Conservation (phyloP, 352 stramenopile genomes). For the Phytophthora boehmeriae region DNA sequence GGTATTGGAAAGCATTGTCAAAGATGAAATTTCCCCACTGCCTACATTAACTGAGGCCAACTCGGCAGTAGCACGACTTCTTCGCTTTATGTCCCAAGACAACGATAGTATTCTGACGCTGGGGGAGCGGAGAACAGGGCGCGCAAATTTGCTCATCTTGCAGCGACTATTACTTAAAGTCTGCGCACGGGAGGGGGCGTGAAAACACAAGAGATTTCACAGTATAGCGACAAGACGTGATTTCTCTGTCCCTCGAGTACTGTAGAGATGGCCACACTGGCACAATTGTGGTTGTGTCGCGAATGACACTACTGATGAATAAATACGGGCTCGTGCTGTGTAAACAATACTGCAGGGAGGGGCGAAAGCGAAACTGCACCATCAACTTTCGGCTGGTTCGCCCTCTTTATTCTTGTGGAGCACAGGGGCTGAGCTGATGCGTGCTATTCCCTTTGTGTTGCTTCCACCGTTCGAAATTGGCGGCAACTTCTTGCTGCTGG, state of each 20-base stretch:
- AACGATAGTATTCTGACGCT: constrained; percentile 36
- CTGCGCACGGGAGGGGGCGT: constrained; percentile 45
- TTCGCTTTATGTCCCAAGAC: constrained; percentile 56
- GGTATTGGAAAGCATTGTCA: constrained; percentile 28
- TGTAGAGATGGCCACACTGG: constrained; percentile 1
- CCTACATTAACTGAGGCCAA: constrained; percentile 44
- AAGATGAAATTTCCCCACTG: constrained; percentile 40
- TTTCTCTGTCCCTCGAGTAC: neutral
- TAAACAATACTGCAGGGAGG: constrained; percentile 9
- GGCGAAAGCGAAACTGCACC: constrained; percentile 14
- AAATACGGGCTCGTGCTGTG: constrained; percentile 16
- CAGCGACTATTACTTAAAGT: constrained; percentile 61
- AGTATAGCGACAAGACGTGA: constrained; percentile 29
- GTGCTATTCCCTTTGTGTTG: constrained; percentile 40
- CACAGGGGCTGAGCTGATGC: constrained; percentile 68
- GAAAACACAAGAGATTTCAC: constrained; percentile 45
- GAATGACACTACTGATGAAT: constrained; percentile 33
- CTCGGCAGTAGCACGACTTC: constrained; percentile 40
- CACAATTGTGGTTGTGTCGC: constrained; percentile 13
- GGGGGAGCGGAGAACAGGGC: constrained; percentile 47
- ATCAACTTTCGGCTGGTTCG: constrained; percentile 28
- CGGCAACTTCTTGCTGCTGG: constrained; percentile 63
- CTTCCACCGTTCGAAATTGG: constrained; percentile 43
- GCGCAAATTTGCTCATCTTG: constrained; percentile 52
- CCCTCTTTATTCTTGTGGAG: constrained; percentile 59